Conservation (phyloP, 202 grass and related monocot genomes). For the Cymbopogon flexuosus region DNA sequence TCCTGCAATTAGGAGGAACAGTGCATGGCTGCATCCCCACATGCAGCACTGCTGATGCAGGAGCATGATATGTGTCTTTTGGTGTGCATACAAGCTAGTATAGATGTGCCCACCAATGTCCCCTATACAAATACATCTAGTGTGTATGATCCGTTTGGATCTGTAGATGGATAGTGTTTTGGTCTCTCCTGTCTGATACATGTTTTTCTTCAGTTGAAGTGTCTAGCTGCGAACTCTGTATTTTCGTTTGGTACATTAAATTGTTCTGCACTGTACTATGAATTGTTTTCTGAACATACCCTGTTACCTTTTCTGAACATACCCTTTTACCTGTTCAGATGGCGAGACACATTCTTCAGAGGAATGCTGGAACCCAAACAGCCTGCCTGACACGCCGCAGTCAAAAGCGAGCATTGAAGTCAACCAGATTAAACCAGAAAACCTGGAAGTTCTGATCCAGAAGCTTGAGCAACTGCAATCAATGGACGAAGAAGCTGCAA, state of each 20-base stretch:
- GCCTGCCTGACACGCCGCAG: slow-evolving; percentile 54
- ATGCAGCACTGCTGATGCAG: slow-evolving; percentile 43
- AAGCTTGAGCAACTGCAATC: slow-evolving; percentile 63
- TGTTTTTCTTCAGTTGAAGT: slow-evolving; percentile 25
- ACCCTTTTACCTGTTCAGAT: slow-evolving; percentile 50
- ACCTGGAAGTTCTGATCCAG: slow-evolving; percentile 63
- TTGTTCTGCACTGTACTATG: slow-evolving; percentile 1
- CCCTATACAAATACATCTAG: slow-evolving; percentile 35
- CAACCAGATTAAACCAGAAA: slow-evolving; percentile 61
- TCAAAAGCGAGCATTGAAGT: slow-evolving; percentile 52
- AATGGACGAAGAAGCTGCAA: slow-evolving; percentile 48
- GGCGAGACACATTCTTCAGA: slow-evolving; percentile 61
- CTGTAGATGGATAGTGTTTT: slow-evolving; percentile 17
- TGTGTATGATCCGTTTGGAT: slow-evolving; percentile 20
- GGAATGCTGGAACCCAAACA: slow-evolving; percentile 54
- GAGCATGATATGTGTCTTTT: slow-evolving; percentile 45
- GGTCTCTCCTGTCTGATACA: slow-evolving; percentile 22
- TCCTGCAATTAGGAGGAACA: slow-evolving; percentile 38
- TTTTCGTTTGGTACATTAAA: slow-evolving; percentile 17
- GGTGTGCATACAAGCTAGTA: slow-evolving; percentile 36
- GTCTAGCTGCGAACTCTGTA: slow-evolving; percentile 13
- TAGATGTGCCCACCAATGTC: slow-evolving; percentile 46
- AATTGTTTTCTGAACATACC: slow-evolving; percentile 34
- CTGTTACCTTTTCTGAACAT: slow-evolving; percentile 41
- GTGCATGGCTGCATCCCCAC: slow-evolving; percentile 40